A percentile compares a stretch with the other conserved stretches of the same genome.
These are phyloP conservation scores for Flammula alnicola DNA, from an alignment of 1,284 basidiomycete species.

Conservation along the genomic window DNA sequence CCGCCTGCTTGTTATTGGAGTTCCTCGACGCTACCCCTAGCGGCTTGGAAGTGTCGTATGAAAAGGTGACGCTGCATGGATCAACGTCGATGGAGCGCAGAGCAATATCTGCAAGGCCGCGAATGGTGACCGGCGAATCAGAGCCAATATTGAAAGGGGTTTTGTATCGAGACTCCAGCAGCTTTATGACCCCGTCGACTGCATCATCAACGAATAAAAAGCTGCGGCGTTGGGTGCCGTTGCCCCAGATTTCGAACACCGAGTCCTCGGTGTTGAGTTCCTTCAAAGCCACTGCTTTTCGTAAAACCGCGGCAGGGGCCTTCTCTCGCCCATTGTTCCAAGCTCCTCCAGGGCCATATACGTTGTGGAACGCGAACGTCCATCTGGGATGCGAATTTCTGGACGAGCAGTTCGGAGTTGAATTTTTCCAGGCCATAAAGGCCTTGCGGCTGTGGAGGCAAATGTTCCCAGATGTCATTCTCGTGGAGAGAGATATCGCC, in stretches of 20 bases:
- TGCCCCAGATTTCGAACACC: constrained; percentile 60
- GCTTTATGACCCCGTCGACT: constrained; percentile 49
- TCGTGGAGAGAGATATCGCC: constrained; percentile 51
- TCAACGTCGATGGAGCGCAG: constrained; percentile 38
- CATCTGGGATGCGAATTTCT: constrained; percentile 37
- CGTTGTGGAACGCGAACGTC: constrained; percentile 57
- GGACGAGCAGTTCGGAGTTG: constrained; percentile 50
- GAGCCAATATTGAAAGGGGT: constrained; percentile 59
- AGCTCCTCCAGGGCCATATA: constrained; percentile 57
- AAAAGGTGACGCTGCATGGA: constrained; percentile 33
- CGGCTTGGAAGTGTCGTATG: constrained; percentile 36
- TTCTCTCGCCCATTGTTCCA: constrained; percentile 63
- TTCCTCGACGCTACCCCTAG: constrained; percentile 56
- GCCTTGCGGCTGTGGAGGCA: constrained; percentile 51
- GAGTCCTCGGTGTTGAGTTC: constrained; percentile 12
- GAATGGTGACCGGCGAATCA: constrained; percentile 46
- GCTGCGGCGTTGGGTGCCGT: constrained; percentile 55
- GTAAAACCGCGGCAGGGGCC: constrained; percentile 58
- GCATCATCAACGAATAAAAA: constrained; percentile 61
- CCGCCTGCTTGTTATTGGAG: constrained; percentile 50
- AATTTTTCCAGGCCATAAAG: constrained; percentile 66
- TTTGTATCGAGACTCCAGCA: constrained; percentile 42
- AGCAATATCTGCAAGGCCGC: constrained; percentile 49
- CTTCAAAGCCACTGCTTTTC: constrained; percentile 50
- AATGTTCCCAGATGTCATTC: constrained; percentile 43